Conservation (phyloP, 2,329 filamentous ascomycete species). For the Aureobasidium sp. region DNA sequence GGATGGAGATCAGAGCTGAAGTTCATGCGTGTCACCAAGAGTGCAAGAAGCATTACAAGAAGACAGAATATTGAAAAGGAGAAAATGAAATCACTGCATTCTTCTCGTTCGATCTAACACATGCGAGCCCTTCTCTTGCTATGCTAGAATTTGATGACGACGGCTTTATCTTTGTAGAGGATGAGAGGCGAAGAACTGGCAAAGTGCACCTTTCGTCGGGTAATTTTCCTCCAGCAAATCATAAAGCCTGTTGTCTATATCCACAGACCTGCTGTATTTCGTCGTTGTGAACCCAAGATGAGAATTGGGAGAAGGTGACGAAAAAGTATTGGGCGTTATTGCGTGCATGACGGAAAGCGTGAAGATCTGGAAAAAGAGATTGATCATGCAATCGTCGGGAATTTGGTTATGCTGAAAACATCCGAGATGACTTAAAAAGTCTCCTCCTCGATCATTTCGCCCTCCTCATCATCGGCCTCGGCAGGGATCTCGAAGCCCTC, state of each 20-base stretch:
- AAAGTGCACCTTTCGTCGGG: not conserved
- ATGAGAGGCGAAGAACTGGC: not conserved
- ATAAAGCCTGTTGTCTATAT: not conserved
- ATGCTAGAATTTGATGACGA: not conserved
- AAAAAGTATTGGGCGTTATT: not conserved
- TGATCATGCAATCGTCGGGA: not conserved
- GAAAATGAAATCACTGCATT: not conserved
- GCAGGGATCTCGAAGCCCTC: conserved; percentile 76
- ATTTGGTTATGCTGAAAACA: not conserved
- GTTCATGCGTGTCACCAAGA: not conserved
- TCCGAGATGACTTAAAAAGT: conserved; percentile 48
- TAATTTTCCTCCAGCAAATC: not conserved
- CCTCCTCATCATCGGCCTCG: conserved; percentile 61
- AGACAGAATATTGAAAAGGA: not conserved
- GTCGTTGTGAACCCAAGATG: not conserved
- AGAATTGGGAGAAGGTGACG: not conserved
- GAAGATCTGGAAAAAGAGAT: not conserved
- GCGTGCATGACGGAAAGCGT: not conserved
- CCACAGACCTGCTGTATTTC: conserved; percentile 3
- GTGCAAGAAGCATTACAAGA: not conserved
- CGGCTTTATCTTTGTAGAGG: not conserved
- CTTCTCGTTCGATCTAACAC: not conserved
- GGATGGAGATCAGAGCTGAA: not conserved
- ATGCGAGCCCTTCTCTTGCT: not conserved
- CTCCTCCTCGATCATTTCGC: conserved; percentile 62